Conservation (phyloP, 371 early-diverging fungal species). For the Zychaea mexicana region DNA sequence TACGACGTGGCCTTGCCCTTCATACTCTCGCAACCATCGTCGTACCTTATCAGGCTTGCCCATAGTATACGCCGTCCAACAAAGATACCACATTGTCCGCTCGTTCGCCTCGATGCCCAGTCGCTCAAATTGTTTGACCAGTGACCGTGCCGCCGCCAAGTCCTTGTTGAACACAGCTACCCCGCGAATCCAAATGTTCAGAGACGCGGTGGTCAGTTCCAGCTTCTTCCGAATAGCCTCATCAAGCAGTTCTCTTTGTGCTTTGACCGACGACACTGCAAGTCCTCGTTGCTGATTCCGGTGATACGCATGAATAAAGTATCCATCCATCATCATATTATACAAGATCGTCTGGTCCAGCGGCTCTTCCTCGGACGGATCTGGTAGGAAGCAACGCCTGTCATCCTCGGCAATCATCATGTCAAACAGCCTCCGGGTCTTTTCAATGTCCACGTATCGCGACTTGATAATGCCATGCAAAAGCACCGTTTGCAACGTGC, state of each 20-base stretch:
- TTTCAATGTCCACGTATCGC: slow-evolving; percentile 2
- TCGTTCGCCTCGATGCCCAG: slow-evolving; percentile 17
- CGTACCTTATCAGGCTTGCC: slow-evolving; percentile 17
- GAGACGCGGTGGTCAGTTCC: slow-evolving; percentile 24
- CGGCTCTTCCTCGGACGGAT: not conserved
- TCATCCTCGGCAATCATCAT: slow-evolving; percentile 19
- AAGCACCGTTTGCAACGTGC: slow-evolving; percentile 31
- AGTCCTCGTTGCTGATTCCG: slow-evolving; percentile 1
- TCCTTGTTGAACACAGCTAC: slow-evolving; percentile 35
- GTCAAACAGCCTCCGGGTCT: slow-evolving; percentile 18
- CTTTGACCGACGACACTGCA: slow-evolving; percentile 7
- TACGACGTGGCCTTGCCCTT: slow-evolving; percentile 9
- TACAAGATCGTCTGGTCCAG: slow-evolving; percentile 26
- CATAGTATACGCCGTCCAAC: slow-evolving; percentile 16
- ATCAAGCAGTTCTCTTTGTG: slow-evolving; percentile 24
- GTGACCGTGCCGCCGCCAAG: slow-evolving; percentile 27
- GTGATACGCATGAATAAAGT: slow-evolving; percentile 34
- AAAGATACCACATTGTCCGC: slow-evolving; percentile 40
- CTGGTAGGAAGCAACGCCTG: too few species aligned
- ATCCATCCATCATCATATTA: slow-evolving; percentile 50
- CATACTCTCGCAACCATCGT: slow-evolving; percentile 29
- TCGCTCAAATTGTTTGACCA: slow-evolving; percentile 21
- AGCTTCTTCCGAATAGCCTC: slow-evolving; percentile 27
- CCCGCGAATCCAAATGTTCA: slow-evolving; percentile 48
- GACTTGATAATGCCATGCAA: slow-evolving; percentile 30